A percentile compares a stretch with the other conserved stretches of the same genome.
Evolutionary conservation across 75 land plant species (phyloP).

Genomic region (Picea sitchensis): DNA sequence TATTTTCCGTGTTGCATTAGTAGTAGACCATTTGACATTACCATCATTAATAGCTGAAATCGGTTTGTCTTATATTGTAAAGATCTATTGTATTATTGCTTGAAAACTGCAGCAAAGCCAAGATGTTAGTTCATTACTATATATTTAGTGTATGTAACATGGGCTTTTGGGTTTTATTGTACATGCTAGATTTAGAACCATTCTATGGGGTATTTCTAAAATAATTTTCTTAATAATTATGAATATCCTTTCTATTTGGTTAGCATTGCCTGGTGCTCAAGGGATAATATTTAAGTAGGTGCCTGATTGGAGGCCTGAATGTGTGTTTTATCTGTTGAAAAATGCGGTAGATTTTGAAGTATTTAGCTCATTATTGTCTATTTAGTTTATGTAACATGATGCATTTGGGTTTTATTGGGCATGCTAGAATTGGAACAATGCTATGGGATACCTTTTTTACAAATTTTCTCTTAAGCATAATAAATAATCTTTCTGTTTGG

Average conservation of each 20-base stretch:
- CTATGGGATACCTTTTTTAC: too few relatives aligned
- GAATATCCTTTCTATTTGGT: not conserved
- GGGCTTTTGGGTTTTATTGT: not conserved
- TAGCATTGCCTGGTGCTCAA: not conserved
- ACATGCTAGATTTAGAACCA: not conserved
- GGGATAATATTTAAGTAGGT: not conserved
- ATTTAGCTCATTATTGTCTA: too few relatives aligned
- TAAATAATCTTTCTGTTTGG: too few relatives aligned
- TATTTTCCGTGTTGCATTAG: not conserved
- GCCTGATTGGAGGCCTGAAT: not conserved
- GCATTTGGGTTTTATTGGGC: too few relatives aligned
- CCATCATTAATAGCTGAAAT: not conserved
- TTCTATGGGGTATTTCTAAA: not conserved
- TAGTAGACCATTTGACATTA: not conserved
- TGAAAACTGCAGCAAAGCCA: not conserved
- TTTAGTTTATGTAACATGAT: too few relatives aligned
- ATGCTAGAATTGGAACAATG: too few relatives aligned
- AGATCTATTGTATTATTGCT: not conserved
- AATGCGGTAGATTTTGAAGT: too few relatives aligned
- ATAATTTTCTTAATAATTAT: not conserved
- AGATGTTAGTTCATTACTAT: not conserved
- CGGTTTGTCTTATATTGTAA: not conserved
- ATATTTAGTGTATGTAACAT: not conserved
- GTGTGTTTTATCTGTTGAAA: not conserved
- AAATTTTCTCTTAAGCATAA: too few relatives aligned